Evolutionary conservation across 257 asterid species (phyloP), one percentile per base, ranked within the genome.

Genomic region (Solanum sejunctum): DNA sequence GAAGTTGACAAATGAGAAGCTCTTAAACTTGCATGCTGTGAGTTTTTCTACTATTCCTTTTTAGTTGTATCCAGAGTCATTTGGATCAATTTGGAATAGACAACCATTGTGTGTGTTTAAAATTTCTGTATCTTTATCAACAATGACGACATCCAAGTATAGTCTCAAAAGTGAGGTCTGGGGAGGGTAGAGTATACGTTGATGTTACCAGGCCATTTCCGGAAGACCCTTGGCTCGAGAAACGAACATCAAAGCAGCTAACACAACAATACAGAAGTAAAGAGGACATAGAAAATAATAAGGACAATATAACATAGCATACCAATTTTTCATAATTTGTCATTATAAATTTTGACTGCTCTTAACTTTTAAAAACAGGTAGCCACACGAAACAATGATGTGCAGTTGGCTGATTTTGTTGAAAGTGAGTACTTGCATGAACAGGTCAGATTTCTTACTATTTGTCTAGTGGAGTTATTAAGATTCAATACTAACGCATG

Each of bases 1-100:
- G 87, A 91, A 91, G 91, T 71, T 91, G 84, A 88, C 89, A 54
- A 91, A 90, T 71, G 92, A 89, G 77, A 91, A 91, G 69, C 94
- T 91, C 70, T 87, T 91, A 43, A 89, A 86, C 60, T 87, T 90
- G 78, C 93, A 88, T 39, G 69, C 84, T 69, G 94, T 91, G 89
- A 85, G 49, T 56, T 67, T 63, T 8, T 39, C 77, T 52, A 66
- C 81, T 72, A 1, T 57, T 49, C 61, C 18, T n/a, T 21, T 66
- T 32, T 11, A 18, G 55, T 64, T 80, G 73, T 15, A n/a, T 63
- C 4, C 36, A 1, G 51, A 36, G 32, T 36, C 55, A 75, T 23
- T 83, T 10, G 45, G 21, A 75, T 51, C 26, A 51, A 77, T 16
- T 77, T 26, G 16, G 26, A 77, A 49, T 75, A 49, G 45, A 13